Conservation (phyloP, 2,329 filamentous ascomycete species). For the Monosporascus sp. region DNA sequence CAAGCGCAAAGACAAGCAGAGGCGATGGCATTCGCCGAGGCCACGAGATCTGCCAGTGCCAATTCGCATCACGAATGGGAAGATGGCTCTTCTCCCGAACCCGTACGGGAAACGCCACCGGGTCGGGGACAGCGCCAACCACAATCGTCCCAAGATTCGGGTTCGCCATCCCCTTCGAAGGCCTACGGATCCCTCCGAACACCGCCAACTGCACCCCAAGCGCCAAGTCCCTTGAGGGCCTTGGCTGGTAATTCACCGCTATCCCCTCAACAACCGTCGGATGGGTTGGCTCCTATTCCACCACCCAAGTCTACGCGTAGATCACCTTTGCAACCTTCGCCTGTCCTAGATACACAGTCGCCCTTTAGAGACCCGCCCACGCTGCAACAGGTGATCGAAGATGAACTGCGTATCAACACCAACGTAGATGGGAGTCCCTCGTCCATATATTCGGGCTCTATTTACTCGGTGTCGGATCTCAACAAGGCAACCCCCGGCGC, state of each 20-base stretch:
- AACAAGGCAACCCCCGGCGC: constrained; percentile 18
- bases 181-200: constrained; percentile 14
- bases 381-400: constrained; percentile 15
- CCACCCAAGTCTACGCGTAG: constrained; percentile 7
- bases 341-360: constrained; percentile 11
- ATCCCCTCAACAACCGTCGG: constrained; percentile 7
- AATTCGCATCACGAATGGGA: constrained; percentile 28
- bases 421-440: constrained; percentile 16
- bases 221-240: constrained; percentile 5
- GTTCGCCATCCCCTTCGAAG: constrained; percentile 11
- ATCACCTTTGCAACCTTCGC: constrained; percentile 14
- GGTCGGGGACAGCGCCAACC: constrained; percentile 9
- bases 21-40: constrained; percentile 52
- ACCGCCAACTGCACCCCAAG: constrained; percentile 7
- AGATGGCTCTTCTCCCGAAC: constrained; percentile 25
- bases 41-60: constrained; percentile 31
- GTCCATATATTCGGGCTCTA: constrained; percentile 18
- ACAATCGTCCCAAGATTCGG: constrained; percentile 14
- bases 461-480: constrained; percentile 22
- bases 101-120: constrained; percentile 12
- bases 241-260: constrained; percentile 3
- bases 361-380: constrained; percentile 12
- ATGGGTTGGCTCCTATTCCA: constrained; percentile 20
- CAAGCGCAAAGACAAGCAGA: constrained; percentile 58
- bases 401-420: constrained; percentile 20